Evolutionary conservation across 176 grass and related monocot genomes (phyloP).

Genomic region (Alopecurus myosuroides): DNA sequence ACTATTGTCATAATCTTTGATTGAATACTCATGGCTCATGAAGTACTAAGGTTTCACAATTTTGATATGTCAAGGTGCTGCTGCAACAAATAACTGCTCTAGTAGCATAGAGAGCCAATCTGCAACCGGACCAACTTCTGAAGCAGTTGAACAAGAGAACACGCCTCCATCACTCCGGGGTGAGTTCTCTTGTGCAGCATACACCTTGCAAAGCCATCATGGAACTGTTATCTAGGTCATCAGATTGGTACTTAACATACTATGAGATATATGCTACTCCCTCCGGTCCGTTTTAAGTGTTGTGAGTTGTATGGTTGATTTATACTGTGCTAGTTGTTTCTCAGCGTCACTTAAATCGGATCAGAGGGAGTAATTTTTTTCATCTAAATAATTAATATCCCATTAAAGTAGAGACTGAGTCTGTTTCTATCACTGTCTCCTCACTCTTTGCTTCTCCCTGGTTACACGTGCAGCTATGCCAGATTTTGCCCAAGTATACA

Average conservation of each 20-base stretch:
- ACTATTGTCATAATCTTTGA: neutral
- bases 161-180: slow-evolving; percentile 38
- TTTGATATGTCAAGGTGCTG: slow-evolving; percentile 23
- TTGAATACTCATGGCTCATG: neutral
- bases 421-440: slow-evolving; percentile 8
- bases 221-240: neutral
- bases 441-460: slow-evolving; percentile 19
- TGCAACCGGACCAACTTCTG: slow-evolving; percentile 41
- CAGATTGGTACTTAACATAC: neutral
- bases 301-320: no score
- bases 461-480: slow-evolving; percentile 58
- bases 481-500: slow-evolving; percentile 91
- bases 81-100: slow-evolving; percentile 64
- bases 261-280: neutral
- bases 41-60: slow-evolving; percentile 26
- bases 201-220: neutral
- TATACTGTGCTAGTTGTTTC: no score
- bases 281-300: no score
- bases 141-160: slow-evolving; percentile 75
- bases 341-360: no score
- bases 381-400: neutral
- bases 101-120: slow-evolving; percentile 68
- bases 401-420: neutral
- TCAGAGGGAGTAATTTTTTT: no score
- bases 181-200: slow-evolving; percentile 25